phyloP scores from a whole-genome alignment of 1,284 basidiomycete genomes.

The Trichosporon sp. region DNA sequence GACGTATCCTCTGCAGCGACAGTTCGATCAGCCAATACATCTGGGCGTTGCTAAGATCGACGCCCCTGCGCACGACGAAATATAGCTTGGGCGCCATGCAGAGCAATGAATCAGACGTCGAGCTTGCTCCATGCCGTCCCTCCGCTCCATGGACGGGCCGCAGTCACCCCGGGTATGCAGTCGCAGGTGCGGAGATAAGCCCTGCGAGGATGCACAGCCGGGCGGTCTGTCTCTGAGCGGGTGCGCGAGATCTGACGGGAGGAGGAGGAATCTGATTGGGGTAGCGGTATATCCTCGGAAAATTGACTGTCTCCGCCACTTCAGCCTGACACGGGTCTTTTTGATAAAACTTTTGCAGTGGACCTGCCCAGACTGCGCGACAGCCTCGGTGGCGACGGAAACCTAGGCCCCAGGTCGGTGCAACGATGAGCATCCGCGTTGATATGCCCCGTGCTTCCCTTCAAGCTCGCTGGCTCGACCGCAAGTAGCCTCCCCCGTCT shows the following conservation, averaged over 20 bases:
- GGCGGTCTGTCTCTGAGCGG: not conserved
- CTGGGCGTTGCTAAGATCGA: not conserved
- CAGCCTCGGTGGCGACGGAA: not conserved
- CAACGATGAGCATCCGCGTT: not conserved
- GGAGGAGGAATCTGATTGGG: not conserved
- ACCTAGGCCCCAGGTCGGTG: not conserved
- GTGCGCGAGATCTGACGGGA: not conserved
- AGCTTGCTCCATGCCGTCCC: not conserved
- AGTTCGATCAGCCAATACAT: not conserved
- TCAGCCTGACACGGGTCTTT: not conserved
- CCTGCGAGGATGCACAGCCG: not conserved
- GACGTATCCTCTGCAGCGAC: not conserved
- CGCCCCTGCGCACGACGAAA: not conserved
- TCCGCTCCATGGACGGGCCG: not conserved
- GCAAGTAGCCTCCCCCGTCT: not conserved
- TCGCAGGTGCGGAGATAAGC: not conserved
- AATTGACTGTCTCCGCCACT: not conserved
- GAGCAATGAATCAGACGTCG: not conserved
- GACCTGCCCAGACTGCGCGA: not conserved
- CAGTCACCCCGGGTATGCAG: not conserved
- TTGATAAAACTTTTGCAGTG: not conserved
- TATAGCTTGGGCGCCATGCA: not conserved
- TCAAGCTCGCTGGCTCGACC: not conserved
- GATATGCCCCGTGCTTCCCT: not conserved
- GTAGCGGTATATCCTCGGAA: not conserved